Evolutionary conservation across 148 eudicot species (phyloP).

Genomic region (Rhododendron henanense): DNA sequence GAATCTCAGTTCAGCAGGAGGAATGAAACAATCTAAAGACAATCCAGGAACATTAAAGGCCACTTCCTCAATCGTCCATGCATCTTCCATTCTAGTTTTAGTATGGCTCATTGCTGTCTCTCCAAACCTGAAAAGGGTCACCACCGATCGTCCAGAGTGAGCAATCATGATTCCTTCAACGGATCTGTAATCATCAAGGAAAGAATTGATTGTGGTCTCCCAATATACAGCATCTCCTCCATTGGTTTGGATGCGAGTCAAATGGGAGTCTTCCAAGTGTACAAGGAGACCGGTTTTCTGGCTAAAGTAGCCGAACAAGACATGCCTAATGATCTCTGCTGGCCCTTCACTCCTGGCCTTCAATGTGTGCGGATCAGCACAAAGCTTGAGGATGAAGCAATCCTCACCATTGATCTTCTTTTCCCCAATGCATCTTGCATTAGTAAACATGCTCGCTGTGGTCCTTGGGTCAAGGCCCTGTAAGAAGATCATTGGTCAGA

Average conservation of each 20-base stretch:
- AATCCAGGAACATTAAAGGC: conserved; percentile 64
- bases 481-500: background rate
- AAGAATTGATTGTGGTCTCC: conserved; percentile 89
- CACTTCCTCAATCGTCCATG: conserved; percentile 39
- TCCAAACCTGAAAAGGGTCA: conserved; percentile 89
- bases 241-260: conserved; percentile 84
- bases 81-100: conserved; percentile 44
- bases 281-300: conserved; percentile 63
- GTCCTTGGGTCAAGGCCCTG: conserved; percentile 68
- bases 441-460: conserved; percentile 52
- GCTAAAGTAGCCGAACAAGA: conserved; percentile 57
- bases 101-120: conserved; percentile 78
- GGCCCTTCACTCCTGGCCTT: conserved; percentile 47
- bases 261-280: conserved; percentile 52
- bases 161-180: conserved; percentile 95
- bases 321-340: conserved; percentile 49
- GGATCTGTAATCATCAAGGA: conserved; percentile 70
- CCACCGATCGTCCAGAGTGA: conserved; percentile 90
- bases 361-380: conserved; percentile 47
- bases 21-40: conserved; percentile 81
- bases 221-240: conserved; percentile 97
- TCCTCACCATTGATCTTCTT: conserved; percentile 57
- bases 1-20: conserved; percentile 76
- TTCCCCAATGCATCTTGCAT: conserved; percentile 56
- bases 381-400: conserved; percentile 60